Conservation (phyloP, 495 filamentous ascomycete species). For the Xylaria castorea region DNA sequence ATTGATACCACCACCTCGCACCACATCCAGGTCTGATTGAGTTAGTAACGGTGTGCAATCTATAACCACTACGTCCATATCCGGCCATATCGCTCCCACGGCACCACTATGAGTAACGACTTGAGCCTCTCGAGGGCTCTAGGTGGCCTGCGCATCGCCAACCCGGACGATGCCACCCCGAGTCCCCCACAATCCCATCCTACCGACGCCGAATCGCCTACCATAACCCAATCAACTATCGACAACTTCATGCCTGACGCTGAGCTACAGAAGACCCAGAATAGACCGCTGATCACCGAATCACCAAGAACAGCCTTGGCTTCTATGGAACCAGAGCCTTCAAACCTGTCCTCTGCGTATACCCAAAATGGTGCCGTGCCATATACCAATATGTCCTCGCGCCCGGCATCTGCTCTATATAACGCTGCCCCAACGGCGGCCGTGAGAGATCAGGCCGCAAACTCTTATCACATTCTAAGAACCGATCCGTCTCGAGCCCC, state of each 20-base stretch:
- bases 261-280: slow-evolving; percentile 32
- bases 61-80: background rate
- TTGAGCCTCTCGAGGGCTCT: slow-evolving; percentile 90
- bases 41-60: background rate
- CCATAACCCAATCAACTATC: slow-evolving; percentile 28
- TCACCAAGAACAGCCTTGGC: slow-evolving; percentile 24
- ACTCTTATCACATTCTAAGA: slow-evolving; percentile 60
- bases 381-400: slow-evolving; percentile 44
- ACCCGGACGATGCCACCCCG: slow-evolving; percentile 84
- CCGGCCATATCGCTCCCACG: background rate
- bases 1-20: slow-evolving; percentile 13
- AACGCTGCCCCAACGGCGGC: slow-evolving; percentile 40
- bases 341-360: slow-evolving; percentile 31
- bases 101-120: slow-evolving; percentile 80
- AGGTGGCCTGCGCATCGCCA: slow-evolving; percentile 95
- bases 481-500: slow-evolving; percentile 71
- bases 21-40: slow-evolving; percentile 2
- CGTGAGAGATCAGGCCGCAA: slow-evolving; percentile 46
- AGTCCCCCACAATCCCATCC: slow-evolving; percentile 56
- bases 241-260: slow-evolving; percentile 29
- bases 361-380: slow-evolving; percentile 36
- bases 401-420: slow-evolving; percentile 65
- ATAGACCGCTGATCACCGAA: slow-evolving; percentile 45
- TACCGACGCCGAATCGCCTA: slow-evolving; percentile 38
- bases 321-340: slow-evolving; percentile 24